phyloP scores from a whole-genome alignment of 345 rosid genomes.

The Cardiospermum halicacabum region DNA sequence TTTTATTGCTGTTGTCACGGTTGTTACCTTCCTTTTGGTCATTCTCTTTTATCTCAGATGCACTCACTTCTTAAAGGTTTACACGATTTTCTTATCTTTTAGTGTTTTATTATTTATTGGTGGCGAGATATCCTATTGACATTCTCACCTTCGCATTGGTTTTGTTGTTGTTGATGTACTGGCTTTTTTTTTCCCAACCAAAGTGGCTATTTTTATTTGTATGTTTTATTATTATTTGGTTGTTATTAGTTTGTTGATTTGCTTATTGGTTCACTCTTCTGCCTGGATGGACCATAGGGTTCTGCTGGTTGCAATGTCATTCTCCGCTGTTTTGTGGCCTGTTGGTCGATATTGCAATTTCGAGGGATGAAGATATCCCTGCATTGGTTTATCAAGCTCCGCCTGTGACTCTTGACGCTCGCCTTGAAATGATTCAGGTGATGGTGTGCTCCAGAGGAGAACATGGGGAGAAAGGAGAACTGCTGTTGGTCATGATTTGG shows the following conservation, averaged over 20 bases:
- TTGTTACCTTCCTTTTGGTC: conserved; percentile 71
- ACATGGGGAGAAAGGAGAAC: conserved; percentile 67
- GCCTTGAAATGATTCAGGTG: conserved; percentile 29
- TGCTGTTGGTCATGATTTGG: conserved; percentile 15
- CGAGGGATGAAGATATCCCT: conserved; percentile 95
- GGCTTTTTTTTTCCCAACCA: conserved; percentile 85
- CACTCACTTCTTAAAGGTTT: conserved; percentile 57
- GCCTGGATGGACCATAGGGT: conserved; percentile 96
- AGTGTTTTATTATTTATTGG: conserved; percentile 73
- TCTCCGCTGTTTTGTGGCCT: conserved; percentile 92
- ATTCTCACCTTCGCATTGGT: conserved; percentile 53
- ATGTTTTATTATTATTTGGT: too few relatives aligned
- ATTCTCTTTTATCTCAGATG: conserved; percentile 85
- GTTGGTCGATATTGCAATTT: conserved; percentile 94
- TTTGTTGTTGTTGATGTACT: conserved; percentile 72
- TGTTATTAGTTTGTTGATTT: conserved; percentile 70
- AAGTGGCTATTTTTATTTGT: conserved; percentile 76
- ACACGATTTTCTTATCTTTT: conserved; percentile 88
- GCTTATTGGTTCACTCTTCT: conserved; percentile 90
- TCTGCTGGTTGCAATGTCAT: conserved; percentile 74
- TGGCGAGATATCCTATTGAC: conserved; percentile 71
- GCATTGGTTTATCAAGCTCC: conserved; percentile 90
- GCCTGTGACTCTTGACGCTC: conserved; percentile 55
- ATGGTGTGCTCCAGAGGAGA: conserved; percentile 44
- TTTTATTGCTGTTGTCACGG: conserved; percentile 70